Evolutionary conservation across 208 protist genomes (phyloP).

Genomic region (Kentomonas sorsogonicus): DNA sequence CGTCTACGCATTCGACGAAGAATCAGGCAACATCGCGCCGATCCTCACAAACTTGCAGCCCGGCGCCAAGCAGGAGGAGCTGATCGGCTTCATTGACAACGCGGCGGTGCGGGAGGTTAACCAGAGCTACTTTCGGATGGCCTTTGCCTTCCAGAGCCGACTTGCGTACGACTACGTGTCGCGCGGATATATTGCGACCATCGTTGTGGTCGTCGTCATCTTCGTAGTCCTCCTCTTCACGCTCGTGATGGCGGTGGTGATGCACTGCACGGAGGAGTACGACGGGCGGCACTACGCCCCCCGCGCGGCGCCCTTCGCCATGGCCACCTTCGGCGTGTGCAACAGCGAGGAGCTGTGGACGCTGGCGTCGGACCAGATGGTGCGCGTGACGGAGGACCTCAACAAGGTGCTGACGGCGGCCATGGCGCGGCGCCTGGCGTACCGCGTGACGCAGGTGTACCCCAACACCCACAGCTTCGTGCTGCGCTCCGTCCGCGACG

Average conservation of each 20-base stretch:
- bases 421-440: conserved; percentile 42
- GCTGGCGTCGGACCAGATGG: conserved; percentile 51
- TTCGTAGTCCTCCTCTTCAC: conserved; percentile 13
- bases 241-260: conserved; percentile 20
- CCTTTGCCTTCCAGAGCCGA: conserved; percentile 20
- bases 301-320: conserved; percentile 62
- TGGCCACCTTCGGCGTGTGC: conserved; percentile 57
- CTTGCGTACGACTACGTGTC: conserved; percentile 11
- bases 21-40: too few species aligned
- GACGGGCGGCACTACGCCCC: conserved; percentile 54
- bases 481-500: conserved; percentile 33
- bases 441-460: conserved; percentile 66
- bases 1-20: conserved; percentile 25
- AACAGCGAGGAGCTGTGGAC: conserved; percentile 66
- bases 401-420: conserved; percentile 22
- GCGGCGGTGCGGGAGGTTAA: conserved; percentile 14
- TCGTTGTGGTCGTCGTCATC: conserved; percentile 27
- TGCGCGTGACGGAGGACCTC: conserved; percentile 41
- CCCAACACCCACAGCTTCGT: conserved; percentile 59
- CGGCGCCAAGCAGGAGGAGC: too few species aligned
- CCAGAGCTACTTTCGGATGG: conserved; percentile 20
- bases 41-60: too few species aligned
- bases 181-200: conserved; percentile 15
- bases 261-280: conserved; percentile 35
- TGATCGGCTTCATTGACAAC: too few species aligned